Evolutionary conservation across 2,329 filamentous ascomycete species (phyloP).

Genomic region (Aspergillus floridensis): DNA sequence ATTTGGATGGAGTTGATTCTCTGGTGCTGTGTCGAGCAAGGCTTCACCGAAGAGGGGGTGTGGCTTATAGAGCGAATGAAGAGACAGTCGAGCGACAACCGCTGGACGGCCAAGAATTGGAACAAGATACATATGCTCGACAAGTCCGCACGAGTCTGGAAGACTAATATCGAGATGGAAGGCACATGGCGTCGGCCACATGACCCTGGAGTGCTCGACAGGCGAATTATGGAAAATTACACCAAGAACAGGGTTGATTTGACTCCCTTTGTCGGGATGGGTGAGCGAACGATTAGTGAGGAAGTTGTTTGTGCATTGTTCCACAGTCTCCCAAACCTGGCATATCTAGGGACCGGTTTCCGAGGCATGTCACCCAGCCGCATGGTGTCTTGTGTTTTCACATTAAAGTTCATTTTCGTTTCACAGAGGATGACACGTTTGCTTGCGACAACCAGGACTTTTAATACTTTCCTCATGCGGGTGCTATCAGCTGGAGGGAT

Average conservation of each 20-base stretch:
- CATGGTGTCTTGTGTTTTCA: conserved; percentile 22
- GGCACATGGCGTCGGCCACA: conserved; percentile 37
- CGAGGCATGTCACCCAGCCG: conserved; percentile 32
- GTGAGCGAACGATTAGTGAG: conserved; percentile 52
- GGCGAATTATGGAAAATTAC: conserved; percentile 13
- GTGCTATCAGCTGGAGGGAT: conserved; percentile 51
- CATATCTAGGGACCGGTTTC: conserved; percentile 42
- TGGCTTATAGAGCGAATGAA: conserved; percentile 39
- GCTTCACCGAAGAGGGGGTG: conserved; percentile 41
- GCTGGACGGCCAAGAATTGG: conserved; percentile 46
- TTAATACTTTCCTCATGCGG: conserved; percentile 47
- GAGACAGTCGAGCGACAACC: conserved; percentile 21
- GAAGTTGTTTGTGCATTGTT: conserved; percentile 58
- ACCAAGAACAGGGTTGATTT: conserved; percentile 3
- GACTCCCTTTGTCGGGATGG: conserved; percentile 41
- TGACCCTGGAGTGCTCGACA: conserved; percentile 8
- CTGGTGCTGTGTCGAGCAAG: conserved; percentile 51
- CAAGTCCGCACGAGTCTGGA: conserved; percentile 26
- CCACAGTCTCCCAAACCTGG: conserved; percentile 50
- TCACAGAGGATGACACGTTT: conserved; percentile 21
- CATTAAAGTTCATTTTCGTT: conserved; percentile 20
- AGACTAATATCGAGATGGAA: conserved; percentile 37
- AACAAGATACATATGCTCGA: conserved; percentile 39
- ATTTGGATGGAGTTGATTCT: conserved; percentile 52
- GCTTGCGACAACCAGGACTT: conserved; percentile 28